These are phyloP conservation scores for Escallonia herrerae DNA, from an alignment of 129 eudicot species.

Conservation along the genomic window DNA sequence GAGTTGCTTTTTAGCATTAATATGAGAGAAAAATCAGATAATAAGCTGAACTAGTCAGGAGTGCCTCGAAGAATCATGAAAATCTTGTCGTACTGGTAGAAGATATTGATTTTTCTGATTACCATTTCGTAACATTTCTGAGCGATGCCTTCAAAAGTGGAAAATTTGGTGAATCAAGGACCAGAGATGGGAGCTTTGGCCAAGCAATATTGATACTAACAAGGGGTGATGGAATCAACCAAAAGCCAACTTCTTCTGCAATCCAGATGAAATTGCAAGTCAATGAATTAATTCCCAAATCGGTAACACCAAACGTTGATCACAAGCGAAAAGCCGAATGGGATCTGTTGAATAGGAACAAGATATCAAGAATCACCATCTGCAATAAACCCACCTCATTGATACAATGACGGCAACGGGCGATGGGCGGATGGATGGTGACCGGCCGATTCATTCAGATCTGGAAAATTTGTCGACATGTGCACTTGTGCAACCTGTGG, in stretches of 20 bases:
- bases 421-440: too few relatives aligned
- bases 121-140: constrained; percentile 36
- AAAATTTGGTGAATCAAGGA: constrained; percentile 15
- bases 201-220: constrained; percentile 42
- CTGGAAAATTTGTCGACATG: too few relatives aligned
- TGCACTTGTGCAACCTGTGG: too few relatives aligned
- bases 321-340: constrained; percentile 60
- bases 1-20: constrained; percentile 40
- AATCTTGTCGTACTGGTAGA: constrained; percentile 58
- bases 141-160: constrained; percentile 39
- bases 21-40: constrained; percentile 23
- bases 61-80: constrained; percentile 41
- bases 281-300: constrained; percentile 17
- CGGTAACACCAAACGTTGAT: constrained; percentile 6
- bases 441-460: too few relatives aligned
- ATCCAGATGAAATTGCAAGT: constrained; percentile 45
- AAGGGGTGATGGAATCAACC: constrained; percentile 28
- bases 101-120: constrained; percentile 59
- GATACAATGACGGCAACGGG: too few relatives aligned
- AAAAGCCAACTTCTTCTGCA: constrained; percentile 10
- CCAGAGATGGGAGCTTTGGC: constrained; percentile 10
- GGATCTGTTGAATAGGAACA: constrained; percentile 42
- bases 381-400: too few relatives aligned
- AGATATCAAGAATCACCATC: constrained; percentile 47
- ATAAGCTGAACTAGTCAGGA: constrained; percentile 30